Base-by-base conservation (phyloP, 2,329 filamentous ascomycete species). In the Colletotrichum sp. region DNA sequence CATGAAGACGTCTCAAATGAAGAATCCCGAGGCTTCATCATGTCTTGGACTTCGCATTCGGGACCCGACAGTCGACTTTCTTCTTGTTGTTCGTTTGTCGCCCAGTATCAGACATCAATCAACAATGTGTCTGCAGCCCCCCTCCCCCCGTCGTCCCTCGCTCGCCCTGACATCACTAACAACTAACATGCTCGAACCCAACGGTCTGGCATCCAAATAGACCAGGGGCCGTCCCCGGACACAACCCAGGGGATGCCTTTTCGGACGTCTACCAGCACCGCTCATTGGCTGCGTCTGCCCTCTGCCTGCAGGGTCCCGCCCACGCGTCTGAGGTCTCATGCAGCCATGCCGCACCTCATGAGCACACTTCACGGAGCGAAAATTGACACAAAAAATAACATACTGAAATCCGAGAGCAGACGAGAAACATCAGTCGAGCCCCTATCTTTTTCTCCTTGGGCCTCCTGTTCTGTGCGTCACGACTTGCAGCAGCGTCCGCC, bases 1-100 rank as follows among this genome's bases (percentile, higher is more conserved):
- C 70, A 76, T 76, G 74, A 71, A 74, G 70, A 60, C 36, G 74
- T 76, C 71, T 76, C 65, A 74, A 44, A 16, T 76, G 74, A 76
- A 76, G 70, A 76, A 76, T 76, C 49, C 16, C 34, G 32, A 72
- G 62, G 69, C 39, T 44, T n/a, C 10, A 57, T 44, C 30, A 44
- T 75, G 52, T 75, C 69, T 72, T 68, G 55, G 18, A 34, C n/a
- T 9, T 68, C 34, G 39, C 44, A 44, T 64, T 34, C 30, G n/a
- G 24, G 18, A 24, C 10, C 69, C 44, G 55, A 28, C 69, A 24
- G 18, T 64, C 44, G 55, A 28, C 63, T 34, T 63, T 30, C 28
- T 55, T 52, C 62, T 52, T 21, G 28, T 57, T 62, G 21, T 39
- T 24, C 36, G 44, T 32, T 34, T 72, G 68, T 72, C 36, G 21